Percentiles rank a stretch among this genome's conserved stretches.
phyloP scores from a whole-genome alignment of 306 rosid species.

The Vachellia pachyceras region DNA sequence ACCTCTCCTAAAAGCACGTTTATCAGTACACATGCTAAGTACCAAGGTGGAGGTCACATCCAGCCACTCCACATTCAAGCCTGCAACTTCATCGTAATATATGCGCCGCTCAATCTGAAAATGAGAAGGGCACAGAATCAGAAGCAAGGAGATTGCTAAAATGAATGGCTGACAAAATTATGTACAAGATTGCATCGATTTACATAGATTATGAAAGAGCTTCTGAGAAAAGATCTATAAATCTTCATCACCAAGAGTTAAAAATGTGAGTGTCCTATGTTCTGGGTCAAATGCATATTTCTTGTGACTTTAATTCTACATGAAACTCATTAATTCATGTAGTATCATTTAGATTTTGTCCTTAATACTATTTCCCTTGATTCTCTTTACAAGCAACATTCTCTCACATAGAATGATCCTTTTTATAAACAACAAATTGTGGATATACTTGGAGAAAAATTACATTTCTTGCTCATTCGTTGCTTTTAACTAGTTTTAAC shows the following conservation, averaged over 20 bases:
- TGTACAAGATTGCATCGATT: background rate
- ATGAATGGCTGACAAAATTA: background rate
- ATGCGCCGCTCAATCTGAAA: constrained; percentile 83
- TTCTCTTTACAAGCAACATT: no score
- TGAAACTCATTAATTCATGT: background rate
- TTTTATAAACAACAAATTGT: no score
- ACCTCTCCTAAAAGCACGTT: constrained; percentile 56
- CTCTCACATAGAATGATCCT: no score
- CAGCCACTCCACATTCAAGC: constrained; percentile 80
- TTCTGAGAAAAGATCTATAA: background rate
- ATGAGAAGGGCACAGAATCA: constrained; percentile 3
- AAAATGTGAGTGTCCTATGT: background rate
- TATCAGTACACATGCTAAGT: constrained; percentile 60
- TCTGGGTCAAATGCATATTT: background rate
- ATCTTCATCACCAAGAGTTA: background rate
- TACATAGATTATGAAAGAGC: background rate
- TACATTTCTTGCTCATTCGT: no score
- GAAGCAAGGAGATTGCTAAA: background rate
- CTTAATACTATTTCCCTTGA: no score
- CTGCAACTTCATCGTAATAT: constrained; percentile 81
- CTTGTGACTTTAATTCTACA: background rate
- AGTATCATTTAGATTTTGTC: background rate
- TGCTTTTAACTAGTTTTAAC: no score
- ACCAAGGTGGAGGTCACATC: constrained; percentile 85
- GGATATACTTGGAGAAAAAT: no score